These are phyloP conservation scores for Fusarium chlamydosporum DNA, from an alignment of 2,329 filamentous ascomycete species.

Conservation along the genomic window DNA sequence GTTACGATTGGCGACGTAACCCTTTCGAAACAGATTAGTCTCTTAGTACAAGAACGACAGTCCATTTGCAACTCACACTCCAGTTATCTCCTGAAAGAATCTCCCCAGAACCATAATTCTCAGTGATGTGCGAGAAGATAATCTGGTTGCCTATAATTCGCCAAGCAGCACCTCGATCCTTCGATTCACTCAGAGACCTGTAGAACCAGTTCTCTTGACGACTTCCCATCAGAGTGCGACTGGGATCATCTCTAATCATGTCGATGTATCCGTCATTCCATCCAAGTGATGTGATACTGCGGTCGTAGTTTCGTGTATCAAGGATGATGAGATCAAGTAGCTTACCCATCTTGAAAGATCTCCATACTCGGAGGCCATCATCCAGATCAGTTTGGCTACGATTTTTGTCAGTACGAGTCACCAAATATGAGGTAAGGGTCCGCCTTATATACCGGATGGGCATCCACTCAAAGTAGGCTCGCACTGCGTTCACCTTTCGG, in stretches of 20 bases:
- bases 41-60: rapidly evolving
- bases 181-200: slow-evolving; percentile 68
- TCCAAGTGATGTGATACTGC: slow-evolving; percentile 68
- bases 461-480: slow-evolving; percentile 77
- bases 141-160: slow-evolving; percentile 79
- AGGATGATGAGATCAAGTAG: slow-evolving; percentile 77
- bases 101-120: slow-evolving; percentile 53
- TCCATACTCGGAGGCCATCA: slow-evolving; percentile 78
- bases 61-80: slow-evolving; percentile 41
- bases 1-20: slow-evolving; percentile 79
- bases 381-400: slow-evolving; percentile 61
- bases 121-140: slow-evolving; percentile 70
- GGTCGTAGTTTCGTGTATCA: slow-evolving; percentile 78
- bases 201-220: slow-evolving; percentile 84
- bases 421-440: slow-evolving; percentile 41
- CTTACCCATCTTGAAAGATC: slow-evolving; percentile 74
- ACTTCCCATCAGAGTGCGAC: slow-evolving; percentile 77
- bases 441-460: slow-evolving; percentile 59
- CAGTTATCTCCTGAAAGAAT: slow-evolving; percentile 50
- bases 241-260: slow-evolving; percentile 74
- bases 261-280: slow-evolving; percentile 37
- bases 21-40: slow-evolving; percentile 50
- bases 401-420: neutral
- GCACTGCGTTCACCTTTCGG: slow-evolving; percentile 79
- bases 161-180: slow-evolving; percentile 77